Evolutionary conservation across 2,329 filamentous ascomycete genomes (phyloP), one percentile per base, ranked within the genome.

Genomic region (Fusarium ambrosium): DNA sequence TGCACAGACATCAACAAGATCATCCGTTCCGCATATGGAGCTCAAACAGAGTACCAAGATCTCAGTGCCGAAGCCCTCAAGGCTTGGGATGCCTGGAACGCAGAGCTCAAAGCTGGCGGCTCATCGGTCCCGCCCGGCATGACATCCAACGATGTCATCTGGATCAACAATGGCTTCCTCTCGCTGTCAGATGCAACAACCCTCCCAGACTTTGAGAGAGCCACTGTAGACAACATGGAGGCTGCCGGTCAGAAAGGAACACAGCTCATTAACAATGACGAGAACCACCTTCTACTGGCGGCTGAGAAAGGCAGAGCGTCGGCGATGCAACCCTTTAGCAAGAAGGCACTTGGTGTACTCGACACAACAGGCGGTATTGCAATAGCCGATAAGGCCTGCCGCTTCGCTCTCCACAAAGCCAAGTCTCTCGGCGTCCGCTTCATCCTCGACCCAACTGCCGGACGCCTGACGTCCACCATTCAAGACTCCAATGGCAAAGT

Each of bases 291-390:
- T 2, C 27, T 73, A 2, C 69, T 77, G 0, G 84, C 84, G 14
- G 66, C 71, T 10, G 41, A 72, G 2, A 79, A 79, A 11, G 82
- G 83, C 5, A 68, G 81, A 7, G 69, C 60, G 5, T 79, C 77
- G 43, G 81, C 77, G 1, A 77, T 87, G 32, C 81, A 86, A 41
- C 84, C 85, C 0, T 87, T 87, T 60, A 62, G 55, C 29, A 70
- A 78, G 62, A 76, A 79, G 2, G 77, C 81, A 10, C 74, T 81
- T 4, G 86, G 84, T 0, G 80, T 87, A 0, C 78, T 88, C 0
- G 87, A 89, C 68, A 84, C 82, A 3, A 84, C 82, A 0, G 87
- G 85, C 11, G 87, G 87, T 3, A 82, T 86, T 32, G 82, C 82
- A 0, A 73, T 82, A 11, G 87, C 87, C 0, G 84, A 87, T 68